Evolutionary conservation across 2,329 filamentous ascomycete genomes (phyloP).

Genomic region (Pseudocercospora fijiensis): DNA sequence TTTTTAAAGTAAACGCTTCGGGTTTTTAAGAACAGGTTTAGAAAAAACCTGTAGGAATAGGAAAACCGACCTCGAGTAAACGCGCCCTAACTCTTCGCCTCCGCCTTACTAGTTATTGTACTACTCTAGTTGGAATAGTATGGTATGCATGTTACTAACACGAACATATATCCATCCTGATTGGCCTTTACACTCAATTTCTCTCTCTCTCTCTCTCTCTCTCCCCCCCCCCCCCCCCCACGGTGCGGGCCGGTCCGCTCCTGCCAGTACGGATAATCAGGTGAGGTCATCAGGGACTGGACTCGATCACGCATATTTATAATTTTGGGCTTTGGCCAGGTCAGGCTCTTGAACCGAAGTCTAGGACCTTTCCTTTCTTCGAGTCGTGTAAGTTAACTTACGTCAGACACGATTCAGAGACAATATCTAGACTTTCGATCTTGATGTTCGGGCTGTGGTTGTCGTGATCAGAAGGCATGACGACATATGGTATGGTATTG

Average conservation of each 20-base stretch:
- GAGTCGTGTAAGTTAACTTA: not conserved
- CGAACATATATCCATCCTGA: not conserved
- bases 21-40: too few relatives aligned
- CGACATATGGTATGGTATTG: not conserved
- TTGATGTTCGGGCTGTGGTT: not conserved
- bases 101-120: too few relatives aligned
- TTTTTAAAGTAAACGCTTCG: too few relatives aligned
- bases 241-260: not conserved
- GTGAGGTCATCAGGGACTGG: constrained; percentile 1
- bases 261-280: not conserved
- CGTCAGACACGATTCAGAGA: not conserved
- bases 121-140: constrained; percentile 5
- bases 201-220: too few relatives aligned
- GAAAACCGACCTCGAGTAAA: too few relatives aligned
- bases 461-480: not conserved
- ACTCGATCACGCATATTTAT: too few relatives aligned
- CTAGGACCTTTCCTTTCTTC: not conserved
- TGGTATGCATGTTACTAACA: not conserved
- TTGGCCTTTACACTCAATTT: not conserved
- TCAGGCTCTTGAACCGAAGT: not conserved
- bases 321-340: not conserved
- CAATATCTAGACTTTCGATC: not conserved
- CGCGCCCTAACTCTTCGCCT: too few relatives aligned
- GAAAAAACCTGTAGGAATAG: too few relatives aligned
- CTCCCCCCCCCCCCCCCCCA: too few relatives aligned